These are phyloP conservation scores for Microcos paniculata DNA, from an alignment of 345 rosid species.

Conservation along the genomic window DNA sequence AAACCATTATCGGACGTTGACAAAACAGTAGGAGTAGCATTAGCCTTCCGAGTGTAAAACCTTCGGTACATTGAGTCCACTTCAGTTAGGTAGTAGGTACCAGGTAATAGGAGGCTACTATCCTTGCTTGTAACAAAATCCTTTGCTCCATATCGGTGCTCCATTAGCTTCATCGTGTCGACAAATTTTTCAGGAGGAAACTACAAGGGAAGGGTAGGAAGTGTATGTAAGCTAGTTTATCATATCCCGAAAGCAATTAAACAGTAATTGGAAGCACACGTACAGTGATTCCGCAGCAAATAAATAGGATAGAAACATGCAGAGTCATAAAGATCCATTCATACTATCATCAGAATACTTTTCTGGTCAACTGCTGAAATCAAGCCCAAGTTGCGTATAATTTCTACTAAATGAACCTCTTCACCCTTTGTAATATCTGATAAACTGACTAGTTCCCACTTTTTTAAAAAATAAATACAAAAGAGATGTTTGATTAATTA, in stretches of 20 bases:
- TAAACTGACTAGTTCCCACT: neutral
- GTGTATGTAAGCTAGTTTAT: neutral
- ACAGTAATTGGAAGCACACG: neutral
- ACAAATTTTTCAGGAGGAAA: conserved; percentile 51
- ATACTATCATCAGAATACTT: neutral
- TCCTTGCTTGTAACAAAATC: conserved; percentile 59
- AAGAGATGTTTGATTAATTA: neutral
- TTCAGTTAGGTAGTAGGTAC: conserved; percentile 60
- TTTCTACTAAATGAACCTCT: neutral
- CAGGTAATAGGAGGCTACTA: conserved; percentile 50
- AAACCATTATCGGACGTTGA: conserved; percentile 27
- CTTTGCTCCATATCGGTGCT: conserved; percentile 60
- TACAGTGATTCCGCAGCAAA: neutral
- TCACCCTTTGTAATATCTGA: neutral
- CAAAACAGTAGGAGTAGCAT: neutral
- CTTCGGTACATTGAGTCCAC: conserved; percentile 62
- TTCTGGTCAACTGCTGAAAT: neutral
- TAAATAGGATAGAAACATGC: neutral
- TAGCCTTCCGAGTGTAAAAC: conserved; percentile 49
- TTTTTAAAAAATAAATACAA: neutral
- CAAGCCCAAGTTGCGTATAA: neutral
- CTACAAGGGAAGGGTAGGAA: conserved; percentile 25
- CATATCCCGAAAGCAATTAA: neutral
- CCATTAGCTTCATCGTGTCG: conserved; percentile 52
- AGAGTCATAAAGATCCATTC: neutral